Evolutionary conservation across 306 rosid genomes (phyloP), one percentile per base, ranked within the genome.

Genomic region (Pueraria montana): DNA sequence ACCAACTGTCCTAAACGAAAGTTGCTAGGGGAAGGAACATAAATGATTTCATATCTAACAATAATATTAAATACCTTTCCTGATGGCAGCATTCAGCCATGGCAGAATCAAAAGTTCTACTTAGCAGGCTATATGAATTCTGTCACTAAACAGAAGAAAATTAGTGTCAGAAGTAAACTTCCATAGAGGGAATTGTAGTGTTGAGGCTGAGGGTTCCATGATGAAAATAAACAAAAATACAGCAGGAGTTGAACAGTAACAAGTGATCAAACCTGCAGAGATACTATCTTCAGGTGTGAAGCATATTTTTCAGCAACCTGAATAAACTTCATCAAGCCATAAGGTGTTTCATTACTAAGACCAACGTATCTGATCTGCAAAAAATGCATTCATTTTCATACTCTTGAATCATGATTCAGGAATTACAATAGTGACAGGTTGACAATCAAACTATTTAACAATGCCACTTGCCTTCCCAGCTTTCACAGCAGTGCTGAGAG

Each of bases 41-140:
- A 56, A 21, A 75, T 56, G 79, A 56, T 75, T 75, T 53, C 43
- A 56, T 6, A 75, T 74, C 36, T 20, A 40, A 23, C 17, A 24
- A 42, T 17, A 82, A 78, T 20, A 70, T 20, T 61, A 52, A 81
- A 74, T 91, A 95, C 98, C 98, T 95, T 87, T 93, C 97, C 34
- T 90, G 97, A 85, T 93, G 96, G 84, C 99, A 95, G 86, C 99
- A 93, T 82, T 95, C 97, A 50, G 94, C 98, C 90, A 90, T 27
- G 69, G 97, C 96, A 70, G 90, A 88, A 91, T 95, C 98, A 92
- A 90, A 93, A 88, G 90, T 93, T 89, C 94, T 87, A 49, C 98
- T 91, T 1, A 93, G 91, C 85, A 95, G 84, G 88, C 82, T 92
- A 89, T 93, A 93, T 3, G 98, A 88, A 78, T 92, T 95, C 98